phyloP scores from a whole-genome alignment of 2,329 filamentous ascomycete species.

The Alternaria infectoria region DNA sequence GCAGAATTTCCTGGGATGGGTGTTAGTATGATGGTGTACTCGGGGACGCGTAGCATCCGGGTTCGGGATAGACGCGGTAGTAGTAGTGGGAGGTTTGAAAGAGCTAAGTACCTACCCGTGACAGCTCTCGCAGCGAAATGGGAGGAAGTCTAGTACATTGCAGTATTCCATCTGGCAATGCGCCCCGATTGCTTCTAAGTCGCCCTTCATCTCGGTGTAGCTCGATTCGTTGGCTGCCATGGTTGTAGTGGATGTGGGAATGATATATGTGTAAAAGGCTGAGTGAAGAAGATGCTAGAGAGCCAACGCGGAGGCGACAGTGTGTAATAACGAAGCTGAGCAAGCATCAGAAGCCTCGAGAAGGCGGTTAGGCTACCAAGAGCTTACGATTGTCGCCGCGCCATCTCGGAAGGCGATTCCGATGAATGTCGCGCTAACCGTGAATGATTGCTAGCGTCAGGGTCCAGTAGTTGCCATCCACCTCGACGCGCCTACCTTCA shows the following conservation, averaged over 20 bases:
- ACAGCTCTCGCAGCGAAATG: conserved; percentile 92
- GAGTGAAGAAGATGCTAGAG: neutral
- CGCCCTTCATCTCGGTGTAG: conserved; percentile 73
- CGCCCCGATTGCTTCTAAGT: conserved; percentile 83
- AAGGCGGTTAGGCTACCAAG: conserved; percentile 18
- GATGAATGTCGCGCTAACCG: neutral
- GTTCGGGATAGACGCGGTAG: too few species aligned
- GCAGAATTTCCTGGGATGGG: conserved; percentile 87
- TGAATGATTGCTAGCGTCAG: conserved; percentile 4
- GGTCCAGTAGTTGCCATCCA: conserved; percentile 5
- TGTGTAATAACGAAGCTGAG: conserved; percentile 7
- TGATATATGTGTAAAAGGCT: neutral
- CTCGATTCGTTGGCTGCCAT: conserved; percentile 46
- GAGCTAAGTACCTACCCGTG: conserved; percentile 52
- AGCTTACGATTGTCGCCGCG: conserved; percentile 20
- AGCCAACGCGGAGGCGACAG: neutral
- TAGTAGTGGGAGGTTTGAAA: too few species aligned
- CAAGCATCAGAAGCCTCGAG: conserved; percentile 27
- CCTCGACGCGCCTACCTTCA: neutral
- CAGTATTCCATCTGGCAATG: conserved; percentile 94
- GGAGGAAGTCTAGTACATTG: conserved; percentile 93
- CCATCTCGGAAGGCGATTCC: conserved; percentile 8
- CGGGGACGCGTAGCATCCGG: neutral
- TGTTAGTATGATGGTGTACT: conserved; percentile 10
- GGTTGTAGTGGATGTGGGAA: neutral